Evolutionary conservation across 345 rosid species (phyloP), one percentile per base, ranked within the genome.

Genomic region (Mallotus nudiflorus): DNA sequence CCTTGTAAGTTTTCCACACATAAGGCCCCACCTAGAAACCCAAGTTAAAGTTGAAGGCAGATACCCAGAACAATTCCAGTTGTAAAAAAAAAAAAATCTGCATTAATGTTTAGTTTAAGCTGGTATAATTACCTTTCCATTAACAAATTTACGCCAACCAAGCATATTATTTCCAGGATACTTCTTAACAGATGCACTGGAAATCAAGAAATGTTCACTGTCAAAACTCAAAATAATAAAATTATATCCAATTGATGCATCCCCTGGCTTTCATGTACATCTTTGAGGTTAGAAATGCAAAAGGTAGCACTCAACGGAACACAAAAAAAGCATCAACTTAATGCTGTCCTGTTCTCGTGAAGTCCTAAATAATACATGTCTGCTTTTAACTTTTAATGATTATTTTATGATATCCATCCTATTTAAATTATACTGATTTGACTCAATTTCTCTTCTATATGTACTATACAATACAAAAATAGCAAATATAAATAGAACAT

Each of bases 1-100:
- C 93, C 78, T 81, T 84, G 83, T 91, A 95, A 7, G 96, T 83
- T 75, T 95, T 91, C 99, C 99, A 95, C 6, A 79, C 55, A 70
- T 91, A 95, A 61, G 95, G 88, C 33, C 99, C 98, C n/a, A 82
- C 74, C 99, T 95, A 33, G 37, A 33, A 33, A 33, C 3, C 37
- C 37, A 3, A 33, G 37, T 42, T 12, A 42, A 42, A 42, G 9
- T 42, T 8, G 11, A 56, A 20, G 4, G 20, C 16, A 31, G 9
- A 9, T 9, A 42, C 20, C 20, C 24, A 60, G n/a, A 56, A 3
- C 37, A 31, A 39, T 20, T 44, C 29, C 6, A 67, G 12, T 19
- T 29, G 27, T 31, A 22, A 4, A 37, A 10, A 45, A 37, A 57
- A 28, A 8, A 8, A 33, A n/a, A n/a, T n/a, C n/a, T n/a, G n/a